phyloP scores from a whole-genome alignment of 2,329 filamentous ascomycete species.

The Sporothrix brunneoviolacea region DNA sequence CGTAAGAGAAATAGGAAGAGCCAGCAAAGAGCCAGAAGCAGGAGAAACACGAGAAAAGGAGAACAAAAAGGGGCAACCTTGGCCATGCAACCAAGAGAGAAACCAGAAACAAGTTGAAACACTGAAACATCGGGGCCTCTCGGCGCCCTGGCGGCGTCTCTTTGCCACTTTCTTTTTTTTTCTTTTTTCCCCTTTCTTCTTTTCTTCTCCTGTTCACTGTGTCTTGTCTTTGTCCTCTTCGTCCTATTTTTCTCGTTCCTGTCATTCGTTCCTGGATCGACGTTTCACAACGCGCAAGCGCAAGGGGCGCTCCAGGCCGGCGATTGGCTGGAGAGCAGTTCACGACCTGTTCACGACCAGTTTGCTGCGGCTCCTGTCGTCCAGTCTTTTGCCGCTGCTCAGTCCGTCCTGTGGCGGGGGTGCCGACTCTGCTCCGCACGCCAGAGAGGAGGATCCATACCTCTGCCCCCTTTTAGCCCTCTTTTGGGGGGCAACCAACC shows the following conservation, averaged over 20 bases:
- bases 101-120: conserved; percentile 8
- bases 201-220: too few relatives aligned
- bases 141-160: background rate
- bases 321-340: conserved; percentile 7
- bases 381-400: background rate
- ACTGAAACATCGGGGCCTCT: conserved; percentile 5
- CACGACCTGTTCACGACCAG: too few relatives aligned
- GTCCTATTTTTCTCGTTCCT: too few relatives aligned
- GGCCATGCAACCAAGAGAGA: background rate
- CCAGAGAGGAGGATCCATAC: too few relatives aligned
- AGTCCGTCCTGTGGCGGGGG: too few relatives aligned
- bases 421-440: too few relatives aligned
- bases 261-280: conserved; percentile 16
- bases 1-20: background rate
- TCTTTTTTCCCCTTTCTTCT: too few relatives aligned
- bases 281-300: conserved; percentile 11
- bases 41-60: background rate
- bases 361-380: too few relatives aligned
- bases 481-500: too few relatives aligned
- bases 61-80: background rate
- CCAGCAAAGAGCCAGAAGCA: background rate
- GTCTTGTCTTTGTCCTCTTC: too few relatives aligned
- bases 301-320: background rate
- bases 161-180: background rate
- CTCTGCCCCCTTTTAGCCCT: too few relatives aligned